These are phyloP conservation scores for Hortaea werneckii DNA, from an alignment of 2,329 filamentous ascomycete genomes.

Conservation along the genomic window DNA sequence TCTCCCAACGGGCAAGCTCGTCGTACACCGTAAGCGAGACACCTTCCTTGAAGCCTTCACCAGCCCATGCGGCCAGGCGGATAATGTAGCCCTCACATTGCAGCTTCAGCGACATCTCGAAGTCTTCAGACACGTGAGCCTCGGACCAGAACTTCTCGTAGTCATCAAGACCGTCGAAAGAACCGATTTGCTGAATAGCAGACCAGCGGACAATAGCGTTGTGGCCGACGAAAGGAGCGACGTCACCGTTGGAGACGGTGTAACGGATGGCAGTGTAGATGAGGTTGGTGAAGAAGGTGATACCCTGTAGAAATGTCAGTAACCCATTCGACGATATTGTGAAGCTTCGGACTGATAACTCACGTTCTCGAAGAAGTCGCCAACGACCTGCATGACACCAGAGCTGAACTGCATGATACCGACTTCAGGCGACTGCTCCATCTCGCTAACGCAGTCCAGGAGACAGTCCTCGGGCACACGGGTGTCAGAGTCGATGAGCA, in stretches of 20 bases:
- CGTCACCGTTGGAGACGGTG: slow-evolving; percentile 60
- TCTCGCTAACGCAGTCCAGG: slow-evolving; percentile 59
- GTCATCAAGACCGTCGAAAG: slow-evolving; percentile 43
- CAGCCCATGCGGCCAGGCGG: slow-evolving; percentile 58
- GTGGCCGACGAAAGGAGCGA: slow-evolving; percentile 67
- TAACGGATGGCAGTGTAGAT: slow-evolving; percentile 66
- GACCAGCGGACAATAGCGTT: slow-evolving; percentile 66
- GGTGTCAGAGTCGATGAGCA: slow-evolving; percentile 61
- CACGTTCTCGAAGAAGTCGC: slow-evolving; percentile 64
- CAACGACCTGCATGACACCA: slow-evolving; percentile 66
- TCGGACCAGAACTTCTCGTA: slow-evolving; percentile 66
- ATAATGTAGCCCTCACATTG: slow-evolving; percentile 59
- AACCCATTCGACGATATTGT: neutral
- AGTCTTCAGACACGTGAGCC: slow-evolving; percentile 66
- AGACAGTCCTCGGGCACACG: slow-evolving; percentile 58
- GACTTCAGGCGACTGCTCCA: slow-evolving; percentile 59
- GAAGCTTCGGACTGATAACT: neutral
- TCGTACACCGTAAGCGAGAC: slow-evolving; percentile 65
- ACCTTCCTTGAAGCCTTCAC: slow-evolving; percentile 62
- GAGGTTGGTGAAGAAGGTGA: slow-evolving; percentile 70
- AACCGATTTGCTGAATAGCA: slow-evolving; percentile 50
- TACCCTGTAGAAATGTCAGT: slow-evolving; percentile 20
- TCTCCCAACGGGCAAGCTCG: slow-evolving; percentile 62
- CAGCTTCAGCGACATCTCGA: slow-evolving; percentile 63
- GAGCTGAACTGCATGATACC: slow-evolving; percentile 64